Conservation (phyloP, 805 yeast genomes). For the Pichia gijzeniarum region DNA sequence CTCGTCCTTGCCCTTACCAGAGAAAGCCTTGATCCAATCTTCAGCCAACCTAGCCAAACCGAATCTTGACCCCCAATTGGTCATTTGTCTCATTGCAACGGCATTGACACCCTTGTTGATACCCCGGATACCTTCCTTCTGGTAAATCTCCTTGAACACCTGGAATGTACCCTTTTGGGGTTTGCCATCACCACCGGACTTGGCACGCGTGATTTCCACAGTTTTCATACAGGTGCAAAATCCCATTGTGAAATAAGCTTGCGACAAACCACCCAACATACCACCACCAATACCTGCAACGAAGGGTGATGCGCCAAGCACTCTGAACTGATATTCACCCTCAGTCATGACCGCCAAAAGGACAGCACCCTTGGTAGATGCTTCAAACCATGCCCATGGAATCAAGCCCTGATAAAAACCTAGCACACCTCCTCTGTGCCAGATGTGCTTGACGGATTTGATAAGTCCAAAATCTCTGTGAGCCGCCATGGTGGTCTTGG, state of each 20-base stretch:
- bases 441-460: constrained; percentile 66
- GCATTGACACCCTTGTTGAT: constrained; percentile 98
- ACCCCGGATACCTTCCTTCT: constrained; percentile 85
- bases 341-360: constrained; percentile 88
- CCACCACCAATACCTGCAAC: constrained; percentile 93
- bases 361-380: constrained; percentile 98
- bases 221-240: constrained; percentile 99
- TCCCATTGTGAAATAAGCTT: constrained; percentile 94
- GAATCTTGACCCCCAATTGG: constrained; percentile 98
- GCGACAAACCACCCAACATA: constrained; percentile 92
- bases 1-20: constrained; percentile 50
- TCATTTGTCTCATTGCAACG: constrained; percentile 97
- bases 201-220: constrained; percentile 89
- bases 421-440: constrained; percentile 87
- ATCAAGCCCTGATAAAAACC: constrained; percentile 97
- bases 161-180: constrained; percentile 70
- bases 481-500: constrained; percentile 98
- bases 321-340: constrained; percentile 71
- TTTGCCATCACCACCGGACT: constrained; percentile 63
- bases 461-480: constrained; percentile 66
- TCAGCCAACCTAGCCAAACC: constrained; percentile 91
- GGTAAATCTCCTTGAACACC: constrained; percentile 80
- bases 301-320: constrained; percentile 62
- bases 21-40: constrained; percentile 60
- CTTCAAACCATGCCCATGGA: constrained; percentile 99